These are phyloP conservation scores for Cladosporium sp. DNA, from an alignment of 2,329 filamentous ascomycete species.

Conservation along the genomic window DNA sequence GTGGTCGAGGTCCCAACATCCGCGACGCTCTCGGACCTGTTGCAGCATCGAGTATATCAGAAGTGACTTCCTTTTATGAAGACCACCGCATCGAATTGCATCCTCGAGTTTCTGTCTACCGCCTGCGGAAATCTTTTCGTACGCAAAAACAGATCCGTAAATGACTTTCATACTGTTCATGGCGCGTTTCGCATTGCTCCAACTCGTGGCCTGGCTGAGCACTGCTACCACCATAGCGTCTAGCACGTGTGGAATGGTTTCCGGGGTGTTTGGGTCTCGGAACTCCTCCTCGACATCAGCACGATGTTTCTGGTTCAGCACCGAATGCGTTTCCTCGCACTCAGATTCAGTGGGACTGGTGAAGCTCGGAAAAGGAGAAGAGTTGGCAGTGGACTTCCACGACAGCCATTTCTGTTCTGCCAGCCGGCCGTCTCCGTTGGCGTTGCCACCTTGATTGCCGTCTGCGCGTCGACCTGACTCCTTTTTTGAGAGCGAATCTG, in stretches of 20 bases:
- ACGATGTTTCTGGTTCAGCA: not conserved
- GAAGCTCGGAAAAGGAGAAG: not conserved
- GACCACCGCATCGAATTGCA: slow-evolving; percentile 4
- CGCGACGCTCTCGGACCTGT: slow-evolving; percentile 3
- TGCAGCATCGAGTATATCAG: slow-evolving; percentile 4
- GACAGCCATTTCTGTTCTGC: not conserved
- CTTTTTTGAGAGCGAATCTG: not conserved
- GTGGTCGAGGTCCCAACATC: slow-evolving; percentile 41
- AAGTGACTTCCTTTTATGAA: slow-evolving; percentile 5
- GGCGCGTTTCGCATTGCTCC: slow-evolving; percentile 12
- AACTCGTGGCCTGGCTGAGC: slow-evolving; percentile 11
- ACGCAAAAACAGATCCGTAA: slow-evolving; percentile 10
- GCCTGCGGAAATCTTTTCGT: not conserved
- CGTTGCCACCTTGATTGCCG: not conserved
- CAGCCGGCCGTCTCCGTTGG: not conserved
- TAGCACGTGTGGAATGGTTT: slow-evolving; percentile 7
- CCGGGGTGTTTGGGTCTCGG: not conserved
- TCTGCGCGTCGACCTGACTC: not conserved
- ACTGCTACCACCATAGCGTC: slow-evolving; percentile 11
- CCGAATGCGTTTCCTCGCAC: not conserved
- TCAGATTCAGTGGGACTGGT: not conserved
- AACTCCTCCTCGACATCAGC: not conserved
- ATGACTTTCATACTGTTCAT: slow-evolving; percentile 7
- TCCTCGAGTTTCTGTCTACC: slow-evolving; percentile 4
- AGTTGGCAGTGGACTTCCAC: not conserved